Evolutionary conservation across 1,284 basidiomycete species (phyloP), one percentile per base, ranked within the genome.

Genomic region (Tilletia walkeri): DNA sequence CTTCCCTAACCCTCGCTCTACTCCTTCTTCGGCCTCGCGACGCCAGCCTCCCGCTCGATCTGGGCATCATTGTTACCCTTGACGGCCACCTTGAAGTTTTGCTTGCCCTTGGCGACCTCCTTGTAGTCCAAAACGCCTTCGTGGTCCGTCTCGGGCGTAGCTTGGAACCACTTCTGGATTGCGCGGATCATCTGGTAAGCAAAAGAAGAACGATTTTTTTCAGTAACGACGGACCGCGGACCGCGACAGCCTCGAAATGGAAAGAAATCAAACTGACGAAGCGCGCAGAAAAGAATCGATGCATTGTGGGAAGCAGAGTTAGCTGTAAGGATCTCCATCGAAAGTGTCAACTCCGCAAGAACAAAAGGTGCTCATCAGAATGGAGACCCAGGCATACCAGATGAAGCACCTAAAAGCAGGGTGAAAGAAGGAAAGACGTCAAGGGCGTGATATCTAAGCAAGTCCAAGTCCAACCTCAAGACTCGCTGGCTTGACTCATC

Each of bases 331-430:
- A 30, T 2, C 24, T 30, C 24, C 1, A 30, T 30, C 24, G 2
- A 1, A 1, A 30, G 24, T 30, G 24, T 30, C 24, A 30, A 30
- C 24, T 30, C 24, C 24, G 24, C 24, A 30, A 30, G 24, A 30
- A 30, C 24, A 30, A 30, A 30, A 30, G 24, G 24, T 30, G 54
- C 69, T 36, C 50, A 72, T 53, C 38, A 73, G 67, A 3, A 74
- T 72, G 16, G 82, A 84, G 41, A 84, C 75, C 70, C 81, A 72
- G 10, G 79, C 71, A 69, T 84, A 82, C 84, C 83, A 82, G 2
- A 78, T 74, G 69, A 78, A 78, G 76, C 81, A 84, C 45, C 48
- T 48, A 20, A 4, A 34, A n/a, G 16, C 36, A 54, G 2, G 18
- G 24, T 18, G n/a, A 41, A 10, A 24, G n/a, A 30, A n/a, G 24